These are phyloP conservation scores for Pilobolus umbonatus DNA, from an alignment of 192 early-diverging fungal species.

Conservation along the genomic window DNA sequence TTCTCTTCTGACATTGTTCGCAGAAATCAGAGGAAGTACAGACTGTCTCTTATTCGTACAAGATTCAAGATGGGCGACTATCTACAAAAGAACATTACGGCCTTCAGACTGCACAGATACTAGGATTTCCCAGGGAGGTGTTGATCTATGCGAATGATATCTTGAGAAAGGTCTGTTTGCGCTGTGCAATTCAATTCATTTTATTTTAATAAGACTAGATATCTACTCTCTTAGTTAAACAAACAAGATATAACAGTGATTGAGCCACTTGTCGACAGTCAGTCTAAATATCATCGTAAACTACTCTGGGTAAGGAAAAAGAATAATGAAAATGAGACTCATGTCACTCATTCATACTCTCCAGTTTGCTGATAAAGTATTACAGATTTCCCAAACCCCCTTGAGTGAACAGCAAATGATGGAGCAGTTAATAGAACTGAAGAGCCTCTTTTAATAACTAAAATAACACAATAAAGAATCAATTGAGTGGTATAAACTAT, in stretches of 20 bases:
- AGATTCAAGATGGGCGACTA: slow-evolving; percentile 40
- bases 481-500: no score
- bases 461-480: no score
- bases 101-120: slow-evolving; percentile 4
- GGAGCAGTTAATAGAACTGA: no score
- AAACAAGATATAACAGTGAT: neutral
- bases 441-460: no score
- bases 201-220: neutral
- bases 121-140: slow-evolving; percentile 1
- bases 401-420: no score
- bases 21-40: slow-evolving; percentile 3
- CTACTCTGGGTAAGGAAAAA: slow-evolving; percentile 1
- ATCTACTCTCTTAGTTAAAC: neutral
- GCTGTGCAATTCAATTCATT: neutral
- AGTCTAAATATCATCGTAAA: neutral
- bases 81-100: slow-evolving; percentile 37
- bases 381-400: neutral
- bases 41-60: slow-evolving; percentile 42
- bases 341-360: neutral
- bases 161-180: neutral
- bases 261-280: neutral
- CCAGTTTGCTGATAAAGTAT: slow-evolving; percentile 6
- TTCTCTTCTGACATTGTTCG: neutral
- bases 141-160: neutral
- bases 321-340: no score